phyloP scores from a whole-genome alignment of 345 rosid species.

The Hypericum perforatum region DNA sequence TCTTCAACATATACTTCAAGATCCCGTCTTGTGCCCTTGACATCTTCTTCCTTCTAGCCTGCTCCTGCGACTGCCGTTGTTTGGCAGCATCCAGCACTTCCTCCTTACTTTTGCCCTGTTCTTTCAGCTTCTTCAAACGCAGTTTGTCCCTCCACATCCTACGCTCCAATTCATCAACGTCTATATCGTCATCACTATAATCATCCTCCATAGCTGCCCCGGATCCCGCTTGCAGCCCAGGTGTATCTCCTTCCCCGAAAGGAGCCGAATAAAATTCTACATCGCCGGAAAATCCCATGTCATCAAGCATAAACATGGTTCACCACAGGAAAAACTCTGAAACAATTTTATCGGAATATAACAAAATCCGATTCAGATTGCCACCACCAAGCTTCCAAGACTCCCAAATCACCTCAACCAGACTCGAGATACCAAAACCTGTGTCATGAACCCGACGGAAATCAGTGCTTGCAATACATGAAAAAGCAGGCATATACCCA shows the following conservation, averaged over 20 bases:
- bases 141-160: conserved; percentile 73
- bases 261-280: conserved; percentile 55
- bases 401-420: neutral
- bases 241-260: conserved; percentile 29
- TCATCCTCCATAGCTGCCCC: conserved; percentile 48
- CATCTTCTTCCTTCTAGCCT: conserved; percentile 67
- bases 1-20: conserved; percentile 73
- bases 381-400: neutral
- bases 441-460: neutral
- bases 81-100: conserved; percentile 44
- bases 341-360: neutral
- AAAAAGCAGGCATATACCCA: too few relatives aligned
- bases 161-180: conserved; percentile 70
- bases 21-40: conserved; percentile 78
- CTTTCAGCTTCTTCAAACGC: conserved; percentile 63
- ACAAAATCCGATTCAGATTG: neutral
- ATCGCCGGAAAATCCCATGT: conserved; percentile 71
- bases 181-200: conserved; percentile 57
- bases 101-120: conserved; percentile 45
- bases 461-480: neutral
- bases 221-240: conserved; percentile 37
- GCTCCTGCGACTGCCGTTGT: conserved; percentile 70
- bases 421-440: neutral
- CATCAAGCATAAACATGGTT: conserved; percentile 57
- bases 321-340: neutral